A percentile compares a stretch with the other conserved stretches of the same genome.
Evolutionary conservation across 768 basidiomycete species (phyloP).

Genomic region (Rhizopogon vesiculosus): DNA sequence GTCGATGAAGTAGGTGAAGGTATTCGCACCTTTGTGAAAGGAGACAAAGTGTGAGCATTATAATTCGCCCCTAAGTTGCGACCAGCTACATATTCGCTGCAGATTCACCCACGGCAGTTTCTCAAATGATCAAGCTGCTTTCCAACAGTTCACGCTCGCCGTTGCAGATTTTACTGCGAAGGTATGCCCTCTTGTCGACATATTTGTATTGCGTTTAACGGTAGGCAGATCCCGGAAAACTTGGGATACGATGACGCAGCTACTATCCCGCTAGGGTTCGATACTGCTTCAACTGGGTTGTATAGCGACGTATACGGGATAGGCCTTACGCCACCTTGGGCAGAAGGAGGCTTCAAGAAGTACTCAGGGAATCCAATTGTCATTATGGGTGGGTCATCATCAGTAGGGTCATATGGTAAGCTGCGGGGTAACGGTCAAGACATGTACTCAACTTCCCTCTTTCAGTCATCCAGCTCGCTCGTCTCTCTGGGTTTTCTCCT

Average conservation of each 20-base stretch:
- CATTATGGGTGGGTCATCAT: constrained; percentile 44
- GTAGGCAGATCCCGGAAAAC: constrained; percentile 36
- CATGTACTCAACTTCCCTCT: neutral
- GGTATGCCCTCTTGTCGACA: constrained; percentile 16
- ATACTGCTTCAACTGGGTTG: constrained; percentile 44
- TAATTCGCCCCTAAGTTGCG: neutral
- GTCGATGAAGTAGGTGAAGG: constrained; percentile 35
- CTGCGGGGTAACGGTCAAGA: constrained; percentile 6
- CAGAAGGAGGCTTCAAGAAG: constrained; percentile 24
- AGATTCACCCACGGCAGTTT: constrained; percentile 28
- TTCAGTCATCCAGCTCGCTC: constrained; percentile 36
- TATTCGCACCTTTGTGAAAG: constrained; percentile 29
- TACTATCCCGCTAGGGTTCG: constrained; percentile 42
- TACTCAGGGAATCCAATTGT: constrained; percentile 39
- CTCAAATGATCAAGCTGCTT: constrained; percentile 24
- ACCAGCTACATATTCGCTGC: constrained; percentile 14
- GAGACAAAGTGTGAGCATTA: constrained; percentile 34
- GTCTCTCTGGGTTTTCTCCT: constrained; percentile 34
- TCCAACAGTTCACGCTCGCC: constrained; percentile 37
- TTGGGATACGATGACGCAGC: constrained; percentile 40
- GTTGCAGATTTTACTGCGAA: constrained; percentile 31
- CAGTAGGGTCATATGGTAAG: constrained; percentile 44
- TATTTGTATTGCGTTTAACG: neutral
- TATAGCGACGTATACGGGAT: constrained; percentile 36
- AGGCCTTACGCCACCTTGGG: constrained; percentile 34